Percentiles rank a stretch among this genome's conserved stretches.
phyloP scores from a whole-genome alignment of 768 basidiomycete species.

The Melanogaster broomeanus region DNA sequence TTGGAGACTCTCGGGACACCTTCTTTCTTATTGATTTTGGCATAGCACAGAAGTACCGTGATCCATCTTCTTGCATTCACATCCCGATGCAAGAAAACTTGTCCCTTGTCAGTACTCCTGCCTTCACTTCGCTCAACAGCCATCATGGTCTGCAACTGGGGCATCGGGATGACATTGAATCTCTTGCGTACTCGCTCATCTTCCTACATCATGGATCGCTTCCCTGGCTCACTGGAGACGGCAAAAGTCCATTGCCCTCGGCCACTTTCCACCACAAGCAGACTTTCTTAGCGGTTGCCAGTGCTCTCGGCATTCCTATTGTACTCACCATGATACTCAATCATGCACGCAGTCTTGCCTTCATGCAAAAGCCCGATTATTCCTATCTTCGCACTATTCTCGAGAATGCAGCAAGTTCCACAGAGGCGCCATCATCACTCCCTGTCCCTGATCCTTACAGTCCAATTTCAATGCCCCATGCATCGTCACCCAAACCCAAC shows the following conservation, averaged over 20 bases:
- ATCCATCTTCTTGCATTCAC: background rate
- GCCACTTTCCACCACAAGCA: background rate
- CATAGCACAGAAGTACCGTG: background rate
- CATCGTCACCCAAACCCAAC: no score
- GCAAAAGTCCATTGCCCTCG: background rate
- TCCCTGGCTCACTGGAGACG: background rate
- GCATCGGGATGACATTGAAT: background rate
- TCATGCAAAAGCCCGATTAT: no score
- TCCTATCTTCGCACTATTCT: no score
- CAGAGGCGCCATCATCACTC: no score
- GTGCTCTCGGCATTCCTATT: background rate
- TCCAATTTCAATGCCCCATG: no score
- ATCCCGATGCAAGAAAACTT: background rate
- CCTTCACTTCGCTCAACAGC: background rate
- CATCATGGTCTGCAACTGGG: background rate
- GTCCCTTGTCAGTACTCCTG: background rate
- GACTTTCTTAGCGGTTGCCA: background rate
- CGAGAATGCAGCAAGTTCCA: no score
- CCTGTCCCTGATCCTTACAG: no score
- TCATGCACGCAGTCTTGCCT: background rate
- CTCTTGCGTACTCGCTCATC: background rate
- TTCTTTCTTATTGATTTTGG: conserved; percentile 8
- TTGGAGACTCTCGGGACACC: background rate
- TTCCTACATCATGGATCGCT: background rate
- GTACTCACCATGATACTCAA: background rate